phyloP scores from a whole-genome alignment of 148 eudicot species.

The Fagopyrum homotropicum region DNA sequence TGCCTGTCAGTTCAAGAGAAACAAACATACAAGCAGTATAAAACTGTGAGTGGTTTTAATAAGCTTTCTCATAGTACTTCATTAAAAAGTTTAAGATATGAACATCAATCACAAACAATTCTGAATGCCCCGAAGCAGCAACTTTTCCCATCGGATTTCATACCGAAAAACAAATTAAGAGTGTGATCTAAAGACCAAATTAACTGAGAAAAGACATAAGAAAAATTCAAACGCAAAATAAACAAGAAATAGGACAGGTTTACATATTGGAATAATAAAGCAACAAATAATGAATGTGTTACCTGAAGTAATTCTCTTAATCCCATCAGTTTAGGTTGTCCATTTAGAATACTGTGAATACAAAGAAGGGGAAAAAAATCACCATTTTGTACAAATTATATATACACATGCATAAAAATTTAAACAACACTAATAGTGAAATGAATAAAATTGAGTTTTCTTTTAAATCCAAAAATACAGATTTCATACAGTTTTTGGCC shows the following conservation, averaged over 20 bases:
- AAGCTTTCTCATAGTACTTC: background rate
- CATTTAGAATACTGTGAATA: constrained; percentile 69
- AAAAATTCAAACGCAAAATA: background rate
- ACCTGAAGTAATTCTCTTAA: constrained; percentile 88
- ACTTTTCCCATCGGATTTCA: background rate
- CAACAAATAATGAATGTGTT: background rate
- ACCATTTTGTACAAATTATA: background rate
- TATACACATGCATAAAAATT: background rate
- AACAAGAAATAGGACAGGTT: background rate
- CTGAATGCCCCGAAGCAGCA: background rate
- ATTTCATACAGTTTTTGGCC: background rate
- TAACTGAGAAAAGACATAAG: background rate
- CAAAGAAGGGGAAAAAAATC: background rate
- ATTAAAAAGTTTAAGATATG: background rate
- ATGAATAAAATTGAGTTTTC: background rate
- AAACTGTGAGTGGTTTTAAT: constrained; percentile 3
- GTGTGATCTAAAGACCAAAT: background rate
- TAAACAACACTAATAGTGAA: constrained; percentile 1
- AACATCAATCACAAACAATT: background rate
- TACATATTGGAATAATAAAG: background rate
- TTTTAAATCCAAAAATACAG: background rate
- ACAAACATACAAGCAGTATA: background rate
- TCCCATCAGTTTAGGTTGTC: constrained; percentile 87
- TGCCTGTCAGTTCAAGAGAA: constrained; percentile 41
- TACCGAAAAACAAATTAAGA: background rate